Evolutionary conservation across 148 eudicot species (phyloP).

Genomic region (Vaccinium corymbosum): DNA sequence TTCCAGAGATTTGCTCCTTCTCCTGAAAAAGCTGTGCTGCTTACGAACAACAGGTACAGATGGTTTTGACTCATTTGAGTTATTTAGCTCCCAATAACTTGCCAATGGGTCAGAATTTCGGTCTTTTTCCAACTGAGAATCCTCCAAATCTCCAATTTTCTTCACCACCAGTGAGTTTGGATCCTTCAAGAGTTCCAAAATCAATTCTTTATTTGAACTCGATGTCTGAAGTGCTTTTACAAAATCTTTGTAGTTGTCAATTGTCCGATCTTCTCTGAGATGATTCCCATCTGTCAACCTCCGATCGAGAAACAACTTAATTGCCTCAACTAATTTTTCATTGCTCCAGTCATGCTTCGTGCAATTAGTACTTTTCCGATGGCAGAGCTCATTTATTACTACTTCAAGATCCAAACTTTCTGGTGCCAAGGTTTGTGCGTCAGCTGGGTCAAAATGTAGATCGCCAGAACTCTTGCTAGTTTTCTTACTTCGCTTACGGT

Average conservation of each 20-base stretch:
- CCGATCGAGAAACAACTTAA: slow-evolving; percentile 60
- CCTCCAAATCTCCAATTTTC: slow-evolving; percentile 31
- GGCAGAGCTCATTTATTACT: slow-evolving; percentile 52
- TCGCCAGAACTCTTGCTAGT: slow-evolving; percentile 44
- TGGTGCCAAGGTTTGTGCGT: slow-evolving; percentile 25
- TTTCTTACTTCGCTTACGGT: slow-evolving; percentile 29
- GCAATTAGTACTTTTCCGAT: slow-evolving; percentile 28
- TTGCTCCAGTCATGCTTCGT: slow-evolving; percentile 33
- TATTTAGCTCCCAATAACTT: slow-evolving; percentile 22
- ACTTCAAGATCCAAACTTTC: slow-evolving; percentile 43
- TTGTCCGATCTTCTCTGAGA: slow-evolving; percentile 23
- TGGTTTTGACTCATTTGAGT: slow-evolving; percentile 15
- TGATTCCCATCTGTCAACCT: slow-evolving; percentile 31
- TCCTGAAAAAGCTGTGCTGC: slow-evolving; percentile 57
- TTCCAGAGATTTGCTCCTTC: slow-evolving; percentile 63
- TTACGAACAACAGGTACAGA: slow-evolving; percentile 33
- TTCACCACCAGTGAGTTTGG: slow-evolving; percentile 34
- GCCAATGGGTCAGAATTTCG: slow-evolving; percentile 29
- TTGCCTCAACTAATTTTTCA: slow-evolving; percentile 56
- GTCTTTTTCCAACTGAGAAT: slow-evolving; percentile 22
- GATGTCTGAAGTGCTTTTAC: slow-evolving; percentile 44
- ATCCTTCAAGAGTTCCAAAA: slow-evolving; percentile 42
- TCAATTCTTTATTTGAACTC: slow-evolving; percentile 37
- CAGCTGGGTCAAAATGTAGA: slow-evolving; percentile 34
- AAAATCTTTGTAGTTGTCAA: slow-evolving; percentile 32